A percentile compares a stretch with the other conserved stretches of the same genome.
Evolutionary conservation across 148 eudicot species (phyloP).

Genomic region (Rhododendron simsii): DNA sequence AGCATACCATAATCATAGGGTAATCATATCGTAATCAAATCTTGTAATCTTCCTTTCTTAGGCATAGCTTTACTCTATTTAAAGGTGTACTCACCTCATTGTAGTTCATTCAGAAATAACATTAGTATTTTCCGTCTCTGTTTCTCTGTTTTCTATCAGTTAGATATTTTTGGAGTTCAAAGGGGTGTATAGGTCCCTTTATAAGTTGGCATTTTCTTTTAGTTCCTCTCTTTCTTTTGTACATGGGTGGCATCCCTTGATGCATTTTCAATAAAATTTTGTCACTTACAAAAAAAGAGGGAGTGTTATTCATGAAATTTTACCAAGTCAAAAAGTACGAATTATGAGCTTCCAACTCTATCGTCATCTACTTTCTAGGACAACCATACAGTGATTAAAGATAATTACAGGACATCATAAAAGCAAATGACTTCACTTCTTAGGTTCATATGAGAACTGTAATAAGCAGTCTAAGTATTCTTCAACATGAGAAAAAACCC

Average conservation of each 20-base stretch:
- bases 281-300: background rate
- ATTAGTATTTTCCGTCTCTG: too few species aligned
- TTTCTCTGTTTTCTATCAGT: too few species aligned
- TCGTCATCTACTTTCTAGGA: background rate
- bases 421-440: background rate
- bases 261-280: background rate
- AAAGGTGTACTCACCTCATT: too few species aligned
- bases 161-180: background rate
- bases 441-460: background rate
- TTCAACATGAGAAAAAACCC: background rate
- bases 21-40: too few species aligned
- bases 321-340: background rate
- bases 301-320: background rate
- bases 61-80: too few species aligned
- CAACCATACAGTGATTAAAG: background rate
- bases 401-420: background rate
- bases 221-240: background rate
- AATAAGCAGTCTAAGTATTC: background rate
- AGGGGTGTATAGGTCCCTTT: background rate
- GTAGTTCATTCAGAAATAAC: too few species aligned
- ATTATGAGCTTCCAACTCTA: background rate
- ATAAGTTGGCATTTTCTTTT: background rate
- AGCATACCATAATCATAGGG: too few species aligned
- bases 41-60: too few species aligned
- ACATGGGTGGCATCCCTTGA: background rate